phyloP scores from a whole-genome alignment of 371 early-diverging fungal genomes.

The Mortierella sp. region DNA sequence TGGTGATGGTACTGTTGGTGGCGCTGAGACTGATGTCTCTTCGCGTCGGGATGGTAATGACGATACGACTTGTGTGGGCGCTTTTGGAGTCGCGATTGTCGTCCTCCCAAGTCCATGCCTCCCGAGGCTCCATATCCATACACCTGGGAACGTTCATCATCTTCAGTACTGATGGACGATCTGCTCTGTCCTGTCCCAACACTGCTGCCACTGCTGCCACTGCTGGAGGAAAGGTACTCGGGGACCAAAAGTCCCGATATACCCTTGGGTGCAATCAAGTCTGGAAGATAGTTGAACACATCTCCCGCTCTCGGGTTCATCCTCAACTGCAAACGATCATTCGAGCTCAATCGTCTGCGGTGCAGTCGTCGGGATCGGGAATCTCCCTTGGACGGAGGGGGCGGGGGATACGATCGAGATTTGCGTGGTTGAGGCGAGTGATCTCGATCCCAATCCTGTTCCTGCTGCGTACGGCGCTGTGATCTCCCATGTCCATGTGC shows the following conservation, averaged over 20 bases:
- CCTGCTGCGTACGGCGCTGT: not conserved
- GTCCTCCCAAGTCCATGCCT: conserved; percentile 14
- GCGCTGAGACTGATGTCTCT: conserved; percentile 12
- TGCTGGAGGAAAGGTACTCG: conserved; percentile 28
- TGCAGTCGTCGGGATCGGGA: not conserved
- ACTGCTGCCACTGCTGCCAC: conserved; percentile 1
- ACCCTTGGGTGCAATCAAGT: conserved; percentile 22
- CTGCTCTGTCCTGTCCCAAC: not conserved
- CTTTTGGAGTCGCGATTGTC: conserved; percentile 32
- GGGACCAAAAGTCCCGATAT: conserved; percentile 43
- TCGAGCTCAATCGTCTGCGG: conserved; percentile 25
- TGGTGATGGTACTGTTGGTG: conserved; percentile 1
- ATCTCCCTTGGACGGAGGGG: not conserved
- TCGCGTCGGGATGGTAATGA: conserved; percentile 7
- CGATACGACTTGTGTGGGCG: conserved; percentile 10
- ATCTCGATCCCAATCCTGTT: not conserved
- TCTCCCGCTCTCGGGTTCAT: conserved; percentile 43
- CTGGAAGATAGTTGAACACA: conserved; percentile 26
- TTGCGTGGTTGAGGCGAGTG: conserved; percentile 19
- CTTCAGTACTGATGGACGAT: conserved; percentile 4
- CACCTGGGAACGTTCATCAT: conserved; percentile 4
- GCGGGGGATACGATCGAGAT: conserved; percentile 5
- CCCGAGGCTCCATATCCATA: not conserved
- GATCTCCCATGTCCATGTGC: not conserved
- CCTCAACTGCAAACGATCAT: conserved; percentile 47